Conservation (phyloP, 2,329 filamentous ascomycete species). For the Metarhizium anisopliae region DNA sequence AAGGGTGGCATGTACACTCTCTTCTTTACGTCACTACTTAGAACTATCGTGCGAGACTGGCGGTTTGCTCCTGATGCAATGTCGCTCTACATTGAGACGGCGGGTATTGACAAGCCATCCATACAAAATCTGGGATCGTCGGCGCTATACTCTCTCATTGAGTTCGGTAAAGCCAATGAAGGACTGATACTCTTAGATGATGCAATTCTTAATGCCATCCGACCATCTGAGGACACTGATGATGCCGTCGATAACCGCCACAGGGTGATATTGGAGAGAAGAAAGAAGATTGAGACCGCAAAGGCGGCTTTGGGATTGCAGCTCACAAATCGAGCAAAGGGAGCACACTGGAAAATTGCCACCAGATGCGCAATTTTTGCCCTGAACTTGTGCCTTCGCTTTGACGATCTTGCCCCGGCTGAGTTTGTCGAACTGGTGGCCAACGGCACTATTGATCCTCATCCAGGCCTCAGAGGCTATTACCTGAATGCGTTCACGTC, state of each 20-base stretch:
- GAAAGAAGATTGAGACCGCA: constrained; percentile 69
- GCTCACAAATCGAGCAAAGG: constrained; percentile 65
- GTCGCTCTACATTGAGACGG: constrained; percentile 81
- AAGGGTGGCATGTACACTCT: constrained; percentile 92
- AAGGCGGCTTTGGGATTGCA: constrained; percentile 76
- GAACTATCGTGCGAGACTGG: constrained; percentile 87
- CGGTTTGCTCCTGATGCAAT: constrained; percentile 87
- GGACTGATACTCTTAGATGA: constrained; percentile 76
- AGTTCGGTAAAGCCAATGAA: constrained; percentile 85
- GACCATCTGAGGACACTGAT: constrained; percentile 56
- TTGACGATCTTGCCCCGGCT: constrained; percentile 74
- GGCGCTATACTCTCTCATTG: constrained; percentile 76
- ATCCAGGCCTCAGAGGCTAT: constrained; percentile 73
- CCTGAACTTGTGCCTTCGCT: constrained; percentile 82
- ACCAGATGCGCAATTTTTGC: constrained; percentile 84
- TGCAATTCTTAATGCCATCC: constrained; percentile 60
- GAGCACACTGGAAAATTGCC: constrained; percentile 94
- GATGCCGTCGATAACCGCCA: constrained; percentile 51
- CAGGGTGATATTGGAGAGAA: constrained; percentile 64
- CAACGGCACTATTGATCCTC: constrained; percentile 76
- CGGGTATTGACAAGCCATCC: constrained; percentile 83
- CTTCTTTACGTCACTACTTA: constrained; percentile 78
- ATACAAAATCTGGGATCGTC: constrained; percentile 82
- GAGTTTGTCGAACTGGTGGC: constrained; percentile 78
- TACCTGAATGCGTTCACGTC: constrained; percentile 71